Evolutionary conservation across 2,329 filamentous ascomycete species (phyloP), one percentile per base, ranked within the genome.

Genomic region (Cadophora malorum): DNA sequence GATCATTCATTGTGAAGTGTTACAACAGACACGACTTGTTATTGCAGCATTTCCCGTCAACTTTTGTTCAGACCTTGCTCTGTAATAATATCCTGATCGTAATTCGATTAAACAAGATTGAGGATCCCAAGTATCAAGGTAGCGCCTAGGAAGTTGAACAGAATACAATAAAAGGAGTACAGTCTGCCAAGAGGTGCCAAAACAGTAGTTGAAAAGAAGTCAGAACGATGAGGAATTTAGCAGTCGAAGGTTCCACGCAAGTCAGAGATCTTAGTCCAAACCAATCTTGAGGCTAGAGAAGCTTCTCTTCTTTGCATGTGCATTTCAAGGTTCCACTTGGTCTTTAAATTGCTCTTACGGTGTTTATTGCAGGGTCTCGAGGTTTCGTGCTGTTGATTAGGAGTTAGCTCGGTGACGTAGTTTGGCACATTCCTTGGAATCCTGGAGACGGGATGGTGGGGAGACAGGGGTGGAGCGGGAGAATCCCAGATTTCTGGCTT

Each of bases 1-100:
- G 75, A 59, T 76, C 74, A 63, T 77, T 76, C 75, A 77, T 77
- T 9, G 56, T 72, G 50, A n/a, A 16, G 25, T 16, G 2, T 59
- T 25, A 4, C 7, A 16, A 19, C 4, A 45, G 10, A 38, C 35
- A 9, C 41, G 10, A 16, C 41, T 14, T 45, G 12, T 19, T 45
- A 45, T 45, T 14, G 12, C 16, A 19, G 41, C 41, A 45, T 45
- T 6, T 45, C 41, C n/a, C n/a, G n/a, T n/a, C n/a, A n/a, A n/a
- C n/a, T n/a, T n/a, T n/a, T n/a, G n/a, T n/a, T n/a, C n/a, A n/a
- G n/a, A n/a, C n/a, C n/a, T n/a, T n/a, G n/a, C n/a, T n/a, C n/a
- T n/a, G n/a, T n/a, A n/a, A n/a, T n/a, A n/a, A n/a, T n/a, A n/a
- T n/a, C n/a, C n/a, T n/a, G n/a, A 16, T 41, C 38, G 38, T 41